Conservation (phyloP, 768 basidiomycete species). For the Lactarius psammicola region DNA sequence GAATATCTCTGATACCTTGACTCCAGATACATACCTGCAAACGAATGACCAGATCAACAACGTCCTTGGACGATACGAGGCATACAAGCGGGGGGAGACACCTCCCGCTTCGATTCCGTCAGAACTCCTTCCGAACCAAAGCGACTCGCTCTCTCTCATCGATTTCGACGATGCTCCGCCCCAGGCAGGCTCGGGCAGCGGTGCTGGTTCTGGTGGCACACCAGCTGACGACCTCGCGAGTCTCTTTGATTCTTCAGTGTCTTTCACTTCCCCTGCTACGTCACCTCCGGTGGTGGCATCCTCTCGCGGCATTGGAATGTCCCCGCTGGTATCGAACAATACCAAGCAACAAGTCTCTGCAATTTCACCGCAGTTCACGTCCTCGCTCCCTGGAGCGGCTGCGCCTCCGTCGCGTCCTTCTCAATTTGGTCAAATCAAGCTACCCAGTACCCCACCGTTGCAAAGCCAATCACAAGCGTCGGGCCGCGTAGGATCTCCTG, state of each 20-base stretch:
- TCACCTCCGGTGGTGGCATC: neutral
- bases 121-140: constrained; percentile 46
- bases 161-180: constrained; percentile 64
- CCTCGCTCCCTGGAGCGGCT: constrained; percentile 12
- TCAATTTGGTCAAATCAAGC: constrained; percentile 27
- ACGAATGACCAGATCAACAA: constrained; percentile 98
- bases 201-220: constrained; percentile 30
- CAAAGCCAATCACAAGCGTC: constrained; percentile 19
- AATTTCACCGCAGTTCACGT: constrained; percentile 15
- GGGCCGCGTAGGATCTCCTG: constrained; percentile 16
- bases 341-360: constrained; percentile 11
- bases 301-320: constrained; percentile 12
- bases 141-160: constrained; percentile 55
- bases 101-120: constrained; percentile 61
- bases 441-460: constrained; percentile 27
- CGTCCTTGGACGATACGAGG: constrained; percentile 85
- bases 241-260: constrained; percentile 47
- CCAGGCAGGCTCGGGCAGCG: constrained; percentile 28
- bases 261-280: constrained; percentile 6
- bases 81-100: constrained; percentile 91
- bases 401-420: constrained; percentile 7
- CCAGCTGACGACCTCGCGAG: constrained; percentile 58
- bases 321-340: neutral
- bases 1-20: constrained; percentile 9
- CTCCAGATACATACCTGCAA: constrained; percentile 85